A percentile compares a stretch with the other conserved stretches of the same genome.
phyloP scores from a whole-genome alignment of 1,139 yeast genomes.

The Candida gigantensis region DNA sequence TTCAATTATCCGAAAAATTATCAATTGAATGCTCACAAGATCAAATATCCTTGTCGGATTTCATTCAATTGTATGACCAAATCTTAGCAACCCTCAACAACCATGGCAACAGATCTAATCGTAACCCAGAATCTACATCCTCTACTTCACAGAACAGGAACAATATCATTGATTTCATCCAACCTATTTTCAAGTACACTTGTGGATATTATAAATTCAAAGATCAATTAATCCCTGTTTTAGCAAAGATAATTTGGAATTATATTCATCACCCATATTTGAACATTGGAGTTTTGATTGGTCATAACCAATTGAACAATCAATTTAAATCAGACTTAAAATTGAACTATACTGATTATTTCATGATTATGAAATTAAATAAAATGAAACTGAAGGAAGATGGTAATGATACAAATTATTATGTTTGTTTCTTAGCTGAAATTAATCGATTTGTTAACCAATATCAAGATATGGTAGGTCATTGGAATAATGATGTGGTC shows the following conservation, averaged over 20 bases:
- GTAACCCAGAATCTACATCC: too few species aligned
- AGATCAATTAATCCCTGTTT: background rate
- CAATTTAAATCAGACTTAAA: background rate
- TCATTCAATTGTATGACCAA: slow-evolving; percentile 6
- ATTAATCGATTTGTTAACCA: slow-evolving; percentile 1
- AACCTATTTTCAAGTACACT: slow-evolving; percentile 10
- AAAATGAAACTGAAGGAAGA: too few species aligned
- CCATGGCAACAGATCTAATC: too few species aligned
- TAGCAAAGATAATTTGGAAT: slow-evolving; percentile 11
- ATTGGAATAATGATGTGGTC: slow-evolving; percentile 3
- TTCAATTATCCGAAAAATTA: slow-evolving; percentile 4
- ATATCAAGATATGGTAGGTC: background rate
- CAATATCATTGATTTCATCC: background rate
- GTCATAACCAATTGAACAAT: background rate
- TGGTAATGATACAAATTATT: slow-evolving; percentile 1
- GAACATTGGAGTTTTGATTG: slow-evolving; percentile 2
- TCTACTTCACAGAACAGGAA: background rate
- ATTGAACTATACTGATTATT: slow-evolving; percentile 8
- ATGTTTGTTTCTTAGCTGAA: slow-evolving; percentile 5
- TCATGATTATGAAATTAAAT: slow-evolving; percentile 7
- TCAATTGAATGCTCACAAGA: background rate
- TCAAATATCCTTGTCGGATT: slow-evolving; percentile 2
- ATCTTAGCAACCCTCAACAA: slow-evolving; percentile 4
- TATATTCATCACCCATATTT: slow-evolving; percentile 12
- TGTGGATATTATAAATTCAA: slow-evolving; percentile 1